A percentile compares a stretch with the other conserved stretches of the same genome.
Evolutionary conservation across 768 basidiomycete species (phyloP).

Genomic region (Suillus weaverae): DNA sequence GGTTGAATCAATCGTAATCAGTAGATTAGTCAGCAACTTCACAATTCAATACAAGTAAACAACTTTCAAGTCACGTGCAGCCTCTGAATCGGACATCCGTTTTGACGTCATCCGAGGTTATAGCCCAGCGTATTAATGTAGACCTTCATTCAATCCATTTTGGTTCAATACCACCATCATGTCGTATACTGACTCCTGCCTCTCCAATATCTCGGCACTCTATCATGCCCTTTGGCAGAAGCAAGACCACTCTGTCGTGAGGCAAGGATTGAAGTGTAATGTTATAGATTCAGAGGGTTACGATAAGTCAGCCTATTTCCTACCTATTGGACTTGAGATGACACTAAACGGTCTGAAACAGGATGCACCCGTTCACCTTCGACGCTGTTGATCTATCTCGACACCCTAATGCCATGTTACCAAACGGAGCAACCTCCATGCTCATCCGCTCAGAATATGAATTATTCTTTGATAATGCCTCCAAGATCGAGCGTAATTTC

Average conservation of each 20-base stretch:
- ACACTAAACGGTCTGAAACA: background rate
- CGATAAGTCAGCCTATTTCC: background rate
- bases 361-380: background rate
- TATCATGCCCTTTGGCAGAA: background rate
- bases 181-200: background rate
- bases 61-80: background rate
- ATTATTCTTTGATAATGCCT: background rate
- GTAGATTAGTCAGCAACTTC: background rate
- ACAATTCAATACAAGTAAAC: constrained; percentile 1
- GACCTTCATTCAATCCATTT: background rate
- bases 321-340: background rate
- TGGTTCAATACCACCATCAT: background rate
- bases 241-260: background rate
- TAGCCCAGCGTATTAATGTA: background rate
- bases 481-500: background rate
- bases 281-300: background rate
- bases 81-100: background rate
- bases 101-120: background rate
- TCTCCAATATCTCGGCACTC: background rate
- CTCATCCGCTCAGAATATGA: background rate
- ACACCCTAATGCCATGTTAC: background rate
- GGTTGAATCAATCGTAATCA: background rate
- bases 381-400: background rate
- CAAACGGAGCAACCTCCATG: background rate
- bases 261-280: background rate